phyloP scores from a whole-genome alignment of 352 stramenopile genomes.

The Phytophthora syringae region DNA sequence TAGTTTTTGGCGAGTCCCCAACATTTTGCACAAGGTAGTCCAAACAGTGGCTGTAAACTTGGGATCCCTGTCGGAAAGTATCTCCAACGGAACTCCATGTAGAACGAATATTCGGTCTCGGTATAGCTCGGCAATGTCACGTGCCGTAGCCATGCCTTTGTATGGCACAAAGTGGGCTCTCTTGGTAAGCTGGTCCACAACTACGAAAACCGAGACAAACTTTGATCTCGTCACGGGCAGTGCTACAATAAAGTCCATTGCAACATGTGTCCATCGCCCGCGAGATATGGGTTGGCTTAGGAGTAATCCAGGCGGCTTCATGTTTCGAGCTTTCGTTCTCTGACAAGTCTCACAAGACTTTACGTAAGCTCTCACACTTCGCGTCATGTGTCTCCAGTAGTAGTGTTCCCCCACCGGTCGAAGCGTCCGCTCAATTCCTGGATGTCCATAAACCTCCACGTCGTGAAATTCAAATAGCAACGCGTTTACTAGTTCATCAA shows the following conservation, averaged over 20 bases:
- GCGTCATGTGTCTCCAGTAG: too few species aligned
- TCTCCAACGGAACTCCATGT: neutral
- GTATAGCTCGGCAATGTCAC: neutral
- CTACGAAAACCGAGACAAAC: constrained; percentile 10
- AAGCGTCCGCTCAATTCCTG: too few species aligned
- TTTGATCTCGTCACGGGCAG: neutral
- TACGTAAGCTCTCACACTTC: too few species aligned
- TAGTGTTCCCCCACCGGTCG: too few species aligned
- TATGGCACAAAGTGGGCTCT: constrained; percentile 11
- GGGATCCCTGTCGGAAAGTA: constrained; percentile 21
- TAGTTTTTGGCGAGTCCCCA: constrained; percentile 19
- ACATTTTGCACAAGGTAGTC: constrained; percentile 1
- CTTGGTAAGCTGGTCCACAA: constrained; percentile 13
- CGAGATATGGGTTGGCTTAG: constrained; percentile 6
- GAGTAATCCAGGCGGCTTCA: neutral
- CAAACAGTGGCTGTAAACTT: constrained; percentile 25
- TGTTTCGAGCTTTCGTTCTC: neutral
- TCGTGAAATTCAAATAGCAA: too few species aligned
- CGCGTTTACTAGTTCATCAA: too few species aligned
- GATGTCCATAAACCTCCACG: too few species aligned
- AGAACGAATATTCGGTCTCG: constrained; percentile 6
- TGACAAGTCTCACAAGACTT: constrained; percentile 1
- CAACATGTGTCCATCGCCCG: constrained; percentile 6
- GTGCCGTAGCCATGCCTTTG: constrained; percentile 3
- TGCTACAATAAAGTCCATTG: constrained; percentile 21